Percentiles rank a stretch among this genome's conserved stretches.
Conservation (phyloP, 345 rosid genomes). For the thale cress (Arabidopsis thaliana) region DNA sequence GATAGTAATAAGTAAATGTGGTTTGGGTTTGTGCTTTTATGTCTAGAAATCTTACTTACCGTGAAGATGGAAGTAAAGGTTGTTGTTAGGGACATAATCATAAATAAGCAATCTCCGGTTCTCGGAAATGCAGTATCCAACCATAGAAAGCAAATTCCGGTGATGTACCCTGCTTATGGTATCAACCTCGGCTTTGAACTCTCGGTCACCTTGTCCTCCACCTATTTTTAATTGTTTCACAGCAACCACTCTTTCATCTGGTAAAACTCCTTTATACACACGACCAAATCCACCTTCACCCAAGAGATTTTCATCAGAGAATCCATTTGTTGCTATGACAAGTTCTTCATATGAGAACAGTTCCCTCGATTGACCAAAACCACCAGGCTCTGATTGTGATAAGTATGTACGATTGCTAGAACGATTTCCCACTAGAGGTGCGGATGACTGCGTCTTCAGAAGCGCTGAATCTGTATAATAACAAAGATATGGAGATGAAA, state of each 20-base stretch:
- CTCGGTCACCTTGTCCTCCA: conserved; percentile 92
- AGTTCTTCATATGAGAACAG: conserved; percentile 78
- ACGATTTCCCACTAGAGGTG: conserved; percentile 68
- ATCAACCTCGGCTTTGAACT: conserved; percentile 93
- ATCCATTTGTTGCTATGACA: conserved; percentile 70
- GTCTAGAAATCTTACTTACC: conserved; percentile 51
- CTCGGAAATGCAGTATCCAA: conserved; percentile 92
- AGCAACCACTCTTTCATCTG: conserved; percentile 87
- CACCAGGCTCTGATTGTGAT: conserved; percentile 65
- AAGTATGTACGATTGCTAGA: conserved; percentile 57
- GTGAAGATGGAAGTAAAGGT: conserved; percentile 92
- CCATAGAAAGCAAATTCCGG: conserved; percentile 89
- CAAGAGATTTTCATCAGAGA: conserved; percentile 75
- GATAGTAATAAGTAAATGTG: conserved; percentile 4
- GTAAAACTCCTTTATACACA: conserved; percentile 81
- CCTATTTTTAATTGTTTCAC: conserved; percentile 86
- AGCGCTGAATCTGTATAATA: conserved; percentile 60
- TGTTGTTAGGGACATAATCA: conserved; percentile 85
- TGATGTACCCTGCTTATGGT: conserved; percentile 95
- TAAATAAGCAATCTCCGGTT: conserved; percentile 79
- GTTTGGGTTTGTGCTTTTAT: conserved; percentile 3
- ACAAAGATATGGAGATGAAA: conserved; percentile 19
- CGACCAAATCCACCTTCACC: conserved; percentile 97
- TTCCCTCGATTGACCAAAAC: conserved; percentile 77
- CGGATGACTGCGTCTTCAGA: conserved; percentile 63